A percentile compares a stretch with the other conserved stretches of the same genome.
Evolutionary conservation across 2,329 filamentous ascomycete genomes (phyloP).

Genomic region (Fusarium drepaniforme): DNA sequence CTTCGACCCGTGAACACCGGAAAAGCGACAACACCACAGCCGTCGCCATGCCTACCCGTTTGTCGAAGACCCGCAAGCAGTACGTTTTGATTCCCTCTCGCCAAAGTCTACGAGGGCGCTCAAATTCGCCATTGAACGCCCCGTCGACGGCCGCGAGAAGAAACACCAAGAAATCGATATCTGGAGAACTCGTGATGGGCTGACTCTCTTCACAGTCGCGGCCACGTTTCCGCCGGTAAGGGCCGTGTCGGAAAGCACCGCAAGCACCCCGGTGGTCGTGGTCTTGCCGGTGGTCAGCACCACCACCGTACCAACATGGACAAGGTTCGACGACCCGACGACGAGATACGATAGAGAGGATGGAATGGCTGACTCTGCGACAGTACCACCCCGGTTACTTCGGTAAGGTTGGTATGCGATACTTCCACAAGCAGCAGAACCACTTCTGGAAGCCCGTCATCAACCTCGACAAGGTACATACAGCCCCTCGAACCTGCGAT

Average conservation of each 20-base stretch:
- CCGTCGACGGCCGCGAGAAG: constrained; percentile 29
- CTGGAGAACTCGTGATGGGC: constrained; percentile 34
- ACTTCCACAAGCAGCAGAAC: constrained; percentile 97
- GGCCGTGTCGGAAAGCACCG: constrained; percentile 99
- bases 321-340: constrained; percentile 78
- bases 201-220: constrained; percentile 73
- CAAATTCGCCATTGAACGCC: constrained; percentile 27
- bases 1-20: constrained; percentile 51
- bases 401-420: constrained; percentile 94
- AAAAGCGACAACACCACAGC: constrained; percentile 60
- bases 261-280: constrained; percentile 88
- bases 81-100: constrained; percentile 60
- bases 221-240: constrained; percentile 98
- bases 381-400: constrained; percentile 99
- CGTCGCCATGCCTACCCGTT: constrained; percentile 79
- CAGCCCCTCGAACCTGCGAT: constrained; percentile 21
- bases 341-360: constrained; percentile 27
- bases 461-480: constrained; percentile 95
- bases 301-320: constrained; percentile 75
- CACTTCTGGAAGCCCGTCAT: constrained; percentile 99
- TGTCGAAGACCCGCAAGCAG: constrained; percentile 83
- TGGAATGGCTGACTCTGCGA: constrained; percentile 46
- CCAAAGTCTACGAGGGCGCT: constrained; percentile 36
- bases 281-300: constrained; percentile 98
- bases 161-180: constrained; percentile 13